These are phyloP conservation scores for Urtica urens DNA, from an alignment of 306 rosid species.

Conservation along the genomic window DNA sequence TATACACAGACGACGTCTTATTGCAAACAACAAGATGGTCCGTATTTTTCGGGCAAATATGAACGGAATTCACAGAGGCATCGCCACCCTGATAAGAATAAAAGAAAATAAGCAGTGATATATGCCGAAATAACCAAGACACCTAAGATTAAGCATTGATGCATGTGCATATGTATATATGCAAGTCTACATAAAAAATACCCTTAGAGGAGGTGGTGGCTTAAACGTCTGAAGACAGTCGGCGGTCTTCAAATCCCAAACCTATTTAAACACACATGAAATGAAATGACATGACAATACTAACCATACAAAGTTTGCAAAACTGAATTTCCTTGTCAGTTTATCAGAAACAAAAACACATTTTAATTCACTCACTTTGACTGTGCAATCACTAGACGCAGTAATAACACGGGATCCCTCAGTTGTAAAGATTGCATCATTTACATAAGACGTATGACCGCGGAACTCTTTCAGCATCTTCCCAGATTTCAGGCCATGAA, in stretches of 20 bases:
- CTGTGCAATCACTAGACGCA: conserved; percentile 96
- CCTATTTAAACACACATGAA: conserved; percentile 32
- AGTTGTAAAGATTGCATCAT: conserved; percentile 77
- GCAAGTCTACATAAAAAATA: conserved; percentile 1
- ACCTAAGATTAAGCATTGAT: neutral
- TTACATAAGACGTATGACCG: conserved; percentile 86
- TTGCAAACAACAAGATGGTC: conserved; percentile 91
- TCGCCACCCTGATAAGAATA: conserved; percentile 75
- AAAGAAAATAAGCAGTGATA: conserved; percentile 24
- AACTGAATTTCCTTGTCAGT: conserved; percentile 1
- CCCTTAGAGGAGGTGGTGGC: conserved; percentile 99
- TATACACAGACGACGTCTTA: conserved; percentile 86
- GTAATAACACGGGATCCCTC: conserved; percentile 88
- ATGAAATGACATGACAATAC: neutral
- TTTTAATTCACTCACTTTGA: conserved; percentile 47
- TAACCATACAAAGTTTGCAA: too few species aligned
- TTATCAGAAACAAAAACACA: conserved; percentile 1
- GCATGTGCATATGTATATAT: neutral
- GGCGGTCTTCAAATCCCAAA: conserved; percentile 83
- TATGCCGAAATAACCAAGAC: conserved; percentile 2
- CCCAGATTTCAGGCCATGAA: conserved; percentile 95
- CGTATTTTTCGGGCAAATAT: conserved; percentile 69
- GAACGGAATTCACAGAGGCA: conserved; percentile 96
- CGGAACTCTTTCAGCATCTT: conserved; percentile 93
- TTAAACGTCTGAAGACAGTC: conserved; percentile 92